Evolutionary conservation across 225 moss, liverwort and hornwort species (phyloP), one percentile per base, ranked within the genome.

Genomic region (Physcomitrellopsis africana): DNA sequence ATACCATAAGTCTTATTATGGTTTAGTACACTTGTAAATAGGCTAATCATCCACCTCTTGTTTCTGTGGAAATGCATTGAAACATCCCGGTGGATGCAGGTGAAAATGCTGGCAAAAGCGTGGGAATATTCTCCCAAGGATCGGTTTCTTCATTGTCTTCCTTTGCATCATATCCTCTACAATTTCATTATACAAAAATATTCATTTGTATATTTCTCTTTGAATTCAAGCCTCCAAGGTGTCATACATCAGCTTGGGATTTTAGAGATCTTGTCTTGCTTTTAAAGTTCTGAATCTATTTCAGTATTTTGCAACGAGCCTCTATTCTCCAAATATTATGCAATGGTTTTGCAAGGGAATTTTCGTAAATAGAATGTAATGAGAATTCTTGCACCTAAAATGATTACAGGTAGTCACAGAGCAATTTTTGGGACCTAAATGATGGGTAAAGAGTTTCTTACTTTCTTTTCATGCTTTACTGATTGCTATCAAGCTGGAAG

Each of bases 81-180:
- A 49, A 75, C 44, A 29, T 72, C 17, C 11, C 1, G 65, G 29
- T 70, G 78, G 37, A 63, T 81, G 44, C 86, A 97, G 96, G 92
- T 94, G 15, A 83, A 73, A 71, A 88, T 93, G 87, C 85, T 97
- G 79, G 86, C 90, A 56, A 77, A 97, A 69, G 80, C 90, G 26
- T 97, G 96, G 94, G 83, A 81, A 45, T 94, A 94, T 66, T 83
- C 90, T 55, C 78, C 90, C 9, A 66, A 76, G 63, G 96, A 97
- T 74, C 88, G 91, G 63, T 86, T 97, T 76, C 92, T 97, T 14
- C 87, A 97, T 79, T 92, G 92, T 57, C 89, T 97, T 69, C 96
- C 96, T 75, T 79, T 97, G 79, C 96, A 97, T 53, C 96, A 97
- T 87, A 88, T 88, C 88, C 88, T 88, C 70, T 14, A 63, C 68